Evolutionary conservation across 192 early-diverging fungal genomes (phyloP).

Genomic region (Phlyctochytrium planicorne): DNA sequence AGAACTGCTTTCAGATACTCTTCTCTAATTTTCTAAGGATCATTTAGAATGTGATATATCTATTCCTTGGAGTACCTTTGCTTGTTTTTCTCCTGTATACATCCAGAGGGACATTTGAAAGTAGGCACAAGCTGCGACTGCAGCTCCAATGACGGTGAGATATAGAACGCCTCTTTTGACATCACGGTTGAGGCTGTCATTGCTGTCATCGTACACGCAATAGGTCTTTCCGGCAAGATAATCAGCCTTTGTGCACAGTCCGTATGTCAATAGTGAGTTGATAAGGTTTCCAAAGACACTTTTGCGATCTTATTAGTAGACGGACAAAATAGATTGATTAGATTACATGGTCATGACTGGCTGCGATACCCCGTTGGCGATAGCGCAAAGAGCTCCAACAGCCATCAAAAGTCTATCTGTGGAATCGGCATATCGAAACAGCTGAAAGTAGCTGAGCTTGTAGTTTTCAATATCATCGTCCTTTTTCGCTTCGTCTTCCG

Average conservation of each 20-base stretch:
- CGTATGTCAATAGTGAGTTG: constrained; percentile 26
- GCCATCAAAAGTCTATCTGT: constrained; percentile 25
- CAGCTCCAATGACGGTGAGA: constrained; percentile 30
- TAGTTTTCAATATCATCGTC: no score
- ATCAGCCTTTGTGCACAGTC: constrained; percentile 10
- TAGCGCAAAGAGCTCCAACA: constrained; percentile 24
- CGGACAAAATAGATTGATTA: not conserved
- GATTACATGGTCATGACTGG: constrained; percentile 34
- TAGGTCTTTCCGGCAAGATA: not conserved
- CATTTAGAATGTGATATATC: not conserved
- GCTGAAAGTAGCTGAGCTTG: not conserved
- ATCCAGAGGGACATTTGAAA: constrained; percentile 37
- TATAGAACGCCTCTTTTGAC: constrained; percentile 25
- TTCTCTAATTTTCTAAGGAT: constrained; percentile 27
- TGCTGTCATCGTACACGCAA: not conserved
- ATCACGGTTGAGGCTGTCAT: constrained; percentile 13
- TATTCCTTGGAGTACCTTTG: constrained; percentile 22
- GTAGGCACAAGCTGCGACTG: constrained; percentile 26
- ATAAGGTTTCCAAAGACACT: constrained; percentile 40
- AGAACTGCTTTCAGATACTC: constrained; percentile 34
- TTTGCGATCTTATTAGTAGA: not conserved
- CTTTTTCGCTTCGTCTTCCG: no score
- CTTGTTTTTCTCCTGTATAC: constrained; percentile 35
- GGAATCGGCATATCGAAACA: constrained; percentile 28
- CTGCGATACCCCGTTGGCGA: constrained; percentile 28